Base-by-base conservation (phyloP, 2,329 filamentous ascomycete species). In the Rhytidhysteron rufulum region DNA sequence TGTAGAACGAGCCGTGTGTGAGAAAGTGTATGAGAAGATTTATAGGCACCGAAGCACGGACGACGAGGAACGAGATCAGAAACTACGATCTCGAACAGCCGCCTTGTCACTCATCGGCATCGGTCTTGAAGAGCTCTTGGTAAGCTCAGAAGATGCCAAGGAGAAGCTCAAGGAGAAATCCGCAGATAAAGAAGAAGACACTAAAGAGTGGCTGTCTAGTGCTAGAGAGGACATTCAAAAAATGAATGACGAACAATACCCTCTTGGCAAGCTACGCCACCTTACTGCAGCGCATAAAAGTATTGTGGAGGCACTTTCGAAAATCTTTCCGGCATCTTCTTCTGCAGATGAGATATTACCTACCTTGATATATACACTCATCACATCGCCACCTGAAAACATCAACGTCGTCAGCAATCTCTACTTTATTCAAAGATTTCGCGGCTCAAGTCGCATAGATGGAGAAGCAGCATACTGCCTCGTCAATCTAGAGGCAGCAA, bases 321-420 rank as follows among this genome's bases (percentile, higher is more conserved):
- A 78, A 39, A 68, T 83, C 16, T 77, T 83, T 40, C 78, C 80
- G 7, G 79, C 90, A 1, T 79, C 79, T 1, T 95, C 93, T 1
- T 97, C 93, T 1, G 93, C 93, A 3, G 93, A 98, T 60, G 93
- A 97, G 67, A 94, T 98, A 40, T 82, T 98, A 63, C 93, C 93
- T 1, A 95, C 95, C 65, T 77, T 98, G 47, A 98, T 98, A 46
- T 98, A 95, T 69, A 88, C 89, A 0, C 78, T 98, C 44, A 94
- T 98, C 60, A 96, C 89, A 3, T 84, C 90, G 32, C 85, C 88
- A 0, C 86, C 90, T 0, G 86, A 93, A 63, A 80, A 83, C 24
- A 83, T 97, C 34, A 87, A 90, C 62, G 85, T 90, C 40, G 88
- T 95, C 57, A 97, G 91, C 71, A 94, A 98, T 62, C 73, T 94